These are phyloP conservation scores for Hypoxylon cercidicola DNA, from an alignment of 495 filamentous ascomycete genomes.

Conservation along the genomic window DNA sequence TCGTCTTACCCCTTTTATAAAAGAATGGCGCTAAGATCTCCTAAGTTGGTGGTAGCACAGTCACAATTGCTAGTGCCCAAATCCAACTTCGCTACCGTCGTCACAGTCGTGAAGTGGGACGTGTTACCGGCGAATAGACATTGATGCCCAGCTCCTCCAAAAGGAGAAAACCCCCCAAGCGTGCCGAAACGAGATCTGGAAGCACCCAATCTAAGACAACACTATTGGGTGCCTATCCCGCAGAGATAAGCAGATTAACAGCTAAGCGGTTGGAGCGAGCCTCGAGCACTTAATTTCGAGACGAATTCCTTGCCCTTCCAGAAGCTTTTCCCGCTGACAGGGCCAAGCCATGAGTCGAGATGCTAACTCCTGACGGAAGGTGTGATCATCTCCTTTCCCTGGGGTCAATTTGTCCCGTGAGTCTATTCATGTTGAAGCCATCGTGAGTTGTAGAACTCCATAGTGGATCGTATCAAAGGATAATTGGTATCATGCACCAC, in stretches of 20 bases:
- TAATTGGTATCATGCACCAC: background rate
- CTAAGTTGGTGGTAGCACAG: background rate
- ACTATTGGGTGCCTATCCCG: background rate
- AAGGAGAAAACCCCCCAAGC: constrained; percentile 7
- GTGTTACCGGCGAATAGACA: constrained; percentile 36
- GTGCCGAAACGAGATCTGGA: constrained; percentile 11
- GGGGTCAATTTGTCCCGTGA: background rate
- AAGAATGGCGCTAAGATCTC: constrained; percentile 4
- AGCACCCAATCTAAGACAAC: constrained; percentile 7
- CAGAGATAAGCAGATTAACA: constrained; percentile 8
- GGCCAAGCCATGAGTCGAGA: constrained; percentile 25
- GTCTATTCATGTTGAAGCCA: constrained; percentile 8
- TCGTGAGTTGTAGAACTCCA: constrained; percentile 11
- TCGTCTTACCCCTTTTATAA: constrained; percentile 21
- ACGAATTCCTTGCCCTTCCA: constrained; percentile 2
- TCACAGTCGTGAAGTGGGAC: constrained; percentile 29
- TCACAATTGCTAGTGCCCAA: constrained; percentile 26
- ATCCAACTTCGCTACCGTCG: constrained; percentile 21
- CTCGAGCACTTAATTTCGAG: background rate
- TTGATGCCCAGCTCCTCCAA: constrained; percentile 11
- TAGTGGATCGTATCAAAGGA: constrained; percentile 3
- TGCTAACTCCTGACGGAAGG: constrained; percentile 38
- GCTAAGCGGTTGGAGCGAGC: background rate
- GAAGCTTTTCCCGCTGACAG: constrained; percentile 8
- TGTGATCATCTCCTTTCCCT: constrained; percentile 17